A percentile compares a stretch with the other conserved stretches of the same genome.
These are phyloP conservation scores for Pyrenophora tritici-repentis DNA, from an alignment of 2,329 filamentous ascomycete species.

Conservation along the genomic window DNA sequence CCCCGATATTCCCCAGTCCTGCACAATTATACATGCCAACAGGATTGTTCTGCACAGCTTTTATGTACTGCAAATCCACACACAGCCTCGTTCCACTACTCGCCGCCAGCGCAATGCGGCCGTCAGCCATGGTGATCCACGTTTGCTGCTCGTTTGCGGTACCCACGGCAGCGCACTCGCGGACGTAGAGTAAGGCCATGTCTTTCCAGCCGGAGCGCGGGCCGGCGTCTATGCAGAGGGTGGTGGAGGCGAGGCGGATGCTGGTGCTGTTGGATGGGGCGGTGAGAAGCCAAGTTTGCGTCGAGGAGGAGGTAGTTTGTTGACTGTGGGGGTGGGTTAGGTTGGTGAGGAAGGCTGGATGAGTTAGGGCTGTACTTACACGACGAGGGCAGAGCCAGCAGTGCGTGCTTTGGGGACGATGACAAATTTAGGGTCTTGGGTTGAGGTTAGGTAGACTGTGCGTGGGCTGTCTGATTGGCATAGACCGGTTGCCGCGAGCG, in stretches of 20 bases:
- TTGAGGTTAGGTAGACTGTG: constrained; percentile 37
- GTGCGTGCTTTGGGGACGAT: constrained; percentile 33
- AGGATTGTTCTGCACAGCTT: constrained; percentile 37
- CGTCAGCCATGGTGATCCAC: constrained; percentile 37
- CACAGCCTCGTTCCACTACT: constrained; percentile 23
- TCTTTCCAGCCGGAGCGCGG: constrained; percentile 41
- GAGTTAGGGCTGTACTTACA: constrained; percentile 17
- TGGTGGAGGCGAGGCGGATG: constrained; percentile 36
- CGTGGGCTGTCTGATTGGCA: constrained; percentile 35
- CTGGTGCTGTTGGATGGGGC: constrained; percentile 21
- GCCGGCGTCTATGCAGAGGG: constrained; percentile 38
- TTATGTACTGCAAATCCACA: constrained; percentile 40
- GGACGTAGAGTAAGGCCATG: constrained; percentile 35
- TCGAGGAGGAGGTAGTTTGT: constrained; percentile 26
- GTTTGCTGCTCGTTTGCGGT: constrained; percentile 23
- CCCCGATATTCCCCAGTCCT: constrained; percentile 36
- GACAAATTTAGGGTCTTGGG: constrained; percentile 35
- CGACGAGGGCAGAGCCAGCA: constrained; percentile 29
- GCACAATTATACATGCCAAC: constrained; percentile 41
- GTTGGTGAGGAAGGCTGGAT: too few species aligned
- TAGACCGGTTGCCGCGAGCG: constrained; percentile 27
- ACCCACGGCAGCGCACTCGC: constrained; percentile 26
- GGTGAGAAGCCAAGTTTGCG: constrained; percentile 39
- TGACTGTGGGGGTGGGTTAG: constrained; percentile 17
- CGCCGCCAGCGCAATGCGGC: constrained; percentile 27